Conservation (phyloP, 2,329 filamentous ascomycete genomes). For the Stachybotrys echinatus region DNA sequence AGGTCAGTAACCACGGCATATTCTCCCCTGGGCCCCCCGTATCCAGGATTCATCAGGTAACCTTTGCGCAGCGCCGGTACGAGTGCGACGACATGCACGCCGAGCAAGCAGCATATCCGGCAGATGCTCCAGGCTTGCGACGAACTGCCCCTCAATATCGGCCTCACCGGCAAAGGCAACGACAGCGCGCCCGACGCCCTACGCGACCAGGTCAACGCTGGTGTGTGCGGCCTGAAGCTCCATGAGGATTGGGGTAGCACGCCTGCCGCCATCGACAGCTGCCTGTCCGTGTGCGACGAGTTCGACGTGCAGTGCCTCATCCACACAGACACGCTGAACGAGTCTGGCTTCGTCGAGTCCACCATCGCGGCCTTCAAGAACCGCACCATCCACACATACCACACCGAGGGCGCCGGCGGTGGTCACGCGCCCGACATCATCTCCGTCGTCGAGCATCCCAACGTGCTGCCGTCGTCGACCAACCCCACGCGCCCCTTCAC, state of each 20-base stretch:
- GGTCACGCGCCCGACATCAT: slow-evolving; percentile 97
- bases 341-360: slow-evolving; percentile 93
- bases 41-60: slow-evolving; percentile 8
- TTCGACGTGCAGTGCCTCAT: slow-evolving; percentile 90
- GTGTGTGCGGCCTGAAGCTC: slow-evolving; percentile 85
- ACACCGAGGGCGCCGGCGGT: slow-evolving; percentile 91
- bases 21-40: neutral
- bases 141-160: slow-evolving; percentile 75
- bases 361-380: slow-evolving; percentile 81
- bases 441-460: slow-evolving; percentile 79
- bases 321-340: slow-evolving; percentile 93
- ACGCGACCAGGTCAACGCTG: slow-evolving; percentile 74
- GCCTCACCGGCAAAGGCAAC: slow-evolving; percentile 91
- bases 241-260: slow-evolving; percentile 97
- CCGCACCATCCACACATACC: slow-evolving; percentile 92
- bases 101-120: slow-evolving; percentile 73
- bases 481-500: slow-evolving; percentile 92
- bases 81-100: slow-evolving; percentile 90
- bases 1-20: slow-evolving; percentile 39
- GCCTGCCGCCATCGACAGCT: slow-evolving; percentile 85
- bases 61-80: slow-evolving; percentile 62
- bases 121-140: slow-evolving; percentile 91
- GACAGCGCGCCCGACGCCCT: slow-evolving; percentile 68
- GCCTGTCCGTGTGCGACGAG: slow-evolving; percentile 80
- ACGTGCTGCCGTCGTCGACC: slow-evolving; percentile 85